Base-by-base conservation (phyloP, 495 filamentous ascomycete species). In the Talaromyces ruber region DNA sequence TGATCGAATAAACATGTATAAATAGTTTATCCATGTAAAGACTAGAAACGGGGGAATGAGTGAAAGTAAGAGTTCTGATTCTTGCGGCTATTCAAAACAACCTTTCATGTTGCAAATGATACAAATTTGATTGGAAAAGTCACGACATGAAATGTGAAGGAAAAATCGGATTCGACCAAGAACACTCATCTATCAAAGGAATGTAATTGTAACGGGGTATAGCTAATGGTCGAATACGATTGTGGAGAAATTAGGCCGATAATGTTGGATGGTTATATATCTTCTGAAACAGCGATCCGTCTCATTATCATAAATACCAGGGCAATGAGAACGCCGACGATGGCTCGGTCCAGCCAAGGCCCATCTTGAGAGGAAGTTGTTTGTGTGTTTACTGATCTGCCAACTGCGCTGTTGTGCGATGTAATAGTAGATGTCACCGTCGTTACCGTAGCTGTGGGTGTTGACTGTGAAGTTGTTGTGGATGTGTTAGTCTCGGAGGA, bases 281-380 rank as follows among this genome's bases (percentile, higher is more conserved):
- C 51, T 26, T 61, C 59, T 24, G 52, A 24, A 26, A n/a, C 34
- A 43, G 60, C 60, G 37, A 76, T 59, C 16, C 74, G 76, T 30
- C 75, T 71, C 37, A 81, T 63, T 14, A 83, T 69, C 74, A 82
- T 72, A 16, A 82, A 43, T 7, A 77, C 67, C 24, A 85, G 67
- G 21, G 76, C 76, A 52, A 82, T 66, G 16, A 82, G 63, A 12
- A 85, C 72, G 12, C 76, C 81, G 50, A 81, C 67, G 29, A 85
- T 85, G n/a, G 80, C 78, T 57, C 81, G 79, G 67, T 85, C 82
- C 37, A 85, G 70, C 82, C 81, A 84, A 5, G 76, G 70, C 28
- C 69, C 75, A 53, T 78, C 74, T 4, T 66, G 70, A 28, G 69
- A 69, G 39, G 52, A 43, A 45, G 26, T 57, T 25, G 26, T 57